Conservation (phyloP, 345 rosid genomes). For the Anacardium occidentale region DNA sequence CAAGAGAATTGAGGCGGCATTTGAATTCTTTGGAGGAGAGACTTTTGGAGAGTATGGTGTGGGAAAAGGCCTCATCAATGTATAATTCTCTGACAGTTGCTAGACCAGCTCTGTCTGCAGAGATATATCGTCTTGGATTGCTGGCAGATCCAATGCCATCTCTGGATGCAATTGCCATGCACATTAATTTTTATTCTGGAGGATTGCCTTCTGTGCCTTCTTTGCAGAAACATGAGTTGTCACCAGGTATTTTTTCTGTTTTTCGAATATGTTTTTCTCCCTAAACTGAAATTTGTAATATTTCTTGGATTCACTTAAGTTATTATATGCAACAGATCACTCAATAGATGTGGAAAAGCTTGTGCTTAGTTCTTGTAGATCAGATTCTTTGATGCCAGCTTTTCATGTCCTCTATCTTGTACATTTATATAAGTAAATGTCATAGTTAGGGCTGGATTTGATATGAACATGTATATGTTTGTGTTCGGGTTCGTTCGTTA, state of each 20-base stretch:
- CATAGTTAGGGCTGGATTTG: no score
- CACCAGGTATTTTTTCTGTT: conserved; percentile 43
- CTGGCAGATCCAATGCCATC: conserved; percentile 89
- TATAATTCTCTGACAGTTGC: conserved; percentile 93
- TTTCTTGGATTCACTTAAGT: background rate
- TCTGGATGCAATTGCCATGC: conserved; percentile 76
- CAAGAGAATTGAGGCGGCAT: conserved; percentile 95
- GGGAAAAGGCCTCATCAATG: conserved; percentile 98
- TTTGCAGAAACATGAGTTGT: conserved; percentile 51
- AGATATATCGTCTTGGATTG: conserved; percentile 64
- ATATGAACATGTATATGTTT: no score
- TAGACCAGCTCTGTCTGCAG: conserved; percentile 59
- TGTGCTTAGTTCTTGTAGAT: background rate
- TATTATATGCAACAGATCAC: background rate
- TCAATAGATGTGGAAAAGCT: background rate
- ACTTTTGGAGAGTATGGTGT: conserved; percentile 96
- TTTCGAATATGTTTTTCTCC: background rate
- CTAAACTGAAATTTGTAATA: background rate
- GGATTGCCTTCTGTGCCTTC: conserved; percentile 41
- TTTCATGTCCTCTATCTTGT: no score
- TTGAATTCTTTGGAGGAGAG: conserved; percentile 93
- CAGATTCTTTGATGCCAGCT: background rate
- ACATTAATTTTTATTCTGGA: conserved; percentile 48
- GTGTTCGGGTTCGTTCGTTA: no score
- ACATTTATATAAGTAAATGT: no score